Conservation (phyloP, 2,329 filamentous ascomycete genomes). For the Hypomyces perniciosus region DNA sequence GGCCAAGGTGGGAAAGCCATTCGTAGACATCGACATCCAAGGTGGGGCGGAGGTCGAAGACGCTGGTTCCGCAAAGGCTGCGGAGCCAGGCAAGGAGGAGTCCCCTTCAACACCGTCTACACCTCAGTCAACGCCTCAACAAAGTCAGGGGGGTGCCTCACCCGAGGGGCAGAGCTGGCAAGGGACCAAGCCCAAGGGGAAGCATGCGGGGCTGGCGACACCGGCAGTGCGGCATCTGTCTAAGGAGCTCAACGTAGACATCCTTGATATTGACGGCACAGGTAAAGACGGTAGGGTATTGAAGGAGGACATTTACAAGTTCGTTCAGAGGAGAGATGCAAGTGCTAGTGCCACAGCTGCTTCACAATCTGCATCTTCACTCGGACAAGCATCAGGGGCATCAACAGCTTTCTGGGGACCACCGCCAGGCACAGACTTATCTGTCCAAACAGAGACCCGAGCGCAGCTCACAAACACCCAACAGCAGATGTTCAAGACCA, state of each 20-base stretch:
- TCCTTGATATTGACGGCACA: slow-evolving; percentile 72
- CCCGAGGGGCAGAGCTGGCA: background rate
- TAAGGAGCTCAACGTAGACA: slow-evolving; percentile 72
- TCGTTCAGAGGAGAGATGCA: slow-evolving; percentile 50
- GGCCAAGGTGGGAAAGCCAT: slow-evolving; percentile 88
- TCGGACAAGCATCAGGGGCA: background rate
- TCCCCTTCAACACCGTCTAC: slow-evolving; percentile 20
- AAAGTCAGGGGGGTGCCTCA: background rate
- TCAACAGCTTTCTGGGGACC: slow-evolving; percentile 11
- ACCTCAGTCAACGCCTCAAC: slow-evolving; percentile 12
- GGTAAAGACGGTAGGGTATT: slow-evolving; percentile 86
- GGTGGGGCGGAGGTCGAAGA: slow-evolving; percentile 55
- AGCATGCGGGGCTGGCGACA: slow-evolving; percentile 72
- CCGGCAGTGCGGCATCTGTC: slow-evolving; percentile 86
- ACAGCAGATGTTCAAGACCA: slow-evolving; percentile 92
- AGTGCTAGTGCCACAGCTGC: slow-evolving; percentile 18
- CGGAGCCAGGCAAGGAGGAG: slow-evolving; percentile 25
- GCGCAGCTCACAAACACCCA: slow-evolving; percentile 72
- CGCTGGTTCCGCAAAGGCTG: slow-evolving; percentile 29
- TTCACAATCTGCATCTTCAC: slow-evolving; percentile 12
- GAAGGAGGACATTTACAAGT: slow-evolving; percentile 84
- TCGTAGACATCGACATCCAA: slow-evolving; percentile 91
- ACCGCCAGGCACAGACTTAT: slow-evolving; percentile 18
- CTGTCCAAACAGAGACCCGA: slow-evolving; percentile 60
- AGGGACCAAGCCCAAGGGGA: slow-evolving; percentile 42